Base-by-base conservation (phyloP, 805 yeast genomes). In the Saturnispora silvae region DNA sequence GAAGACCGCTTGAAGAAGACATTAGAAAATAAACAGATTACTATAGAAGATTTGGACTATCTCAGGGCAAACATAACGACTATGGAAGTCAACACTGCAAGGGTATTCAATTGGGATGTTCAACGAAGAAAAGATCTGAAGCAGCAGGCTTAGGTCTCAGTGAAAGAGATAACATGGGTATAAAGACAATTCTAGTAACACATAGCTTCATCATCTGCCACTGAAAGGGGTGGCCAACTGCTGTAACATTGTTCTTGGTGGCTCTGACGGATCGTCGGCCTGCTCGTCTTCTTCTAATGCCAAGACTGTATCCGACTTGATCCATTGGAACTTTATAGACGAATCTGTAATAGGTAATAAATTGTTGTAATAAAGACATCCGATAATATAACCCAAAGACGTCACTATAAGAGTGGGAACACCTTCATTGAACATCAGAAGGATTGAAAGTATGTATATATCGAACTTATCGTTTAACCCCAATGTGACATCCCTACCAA, bases 71-170 rank as follows among this genome's bases (percentile, higher is more conserved):
- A 86, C 50, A 87, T 89, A 44, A 92, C 98, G 13, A 89, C 96
- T 3, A 84, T 92, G 87, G 97, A 92, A 58, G 98, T 92, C 35
- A 92, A 92, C 54, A 85, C 95, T 14, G 96, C 98, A 1, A 71
- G 98, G 46, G 68, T 82, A 54, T 83, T 82, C 54, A 83, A 83
- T 51, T 82, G 89, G 87, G 94, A 81, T 53, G 89, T 83, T 8
- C 82, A 79, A 52, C 70, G 83, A 59, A 72, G 87, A 57, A 79
- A 64, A 58, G 62, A 48, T 52, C 49, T 16, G 65, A 67, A 45
- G 60, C 18, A n/a, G 24, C 14, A 11, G 15, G 20, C 16, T 17
- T 28, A 15, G 20, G 28, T 20, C 16, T 19, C 11, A 20, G n/a
- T n/a, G n/a, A n/a, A n/a, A n/a, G n/a, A n/a, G n/a, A n/a, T n/a